Percentiles rank a stretch among this genome's conserved stretches.
Evolutionary conservation across 2,329 filamentous ascomycete genomes (phyloP).

Genomic region (Monilinia fructicola): DNA sequence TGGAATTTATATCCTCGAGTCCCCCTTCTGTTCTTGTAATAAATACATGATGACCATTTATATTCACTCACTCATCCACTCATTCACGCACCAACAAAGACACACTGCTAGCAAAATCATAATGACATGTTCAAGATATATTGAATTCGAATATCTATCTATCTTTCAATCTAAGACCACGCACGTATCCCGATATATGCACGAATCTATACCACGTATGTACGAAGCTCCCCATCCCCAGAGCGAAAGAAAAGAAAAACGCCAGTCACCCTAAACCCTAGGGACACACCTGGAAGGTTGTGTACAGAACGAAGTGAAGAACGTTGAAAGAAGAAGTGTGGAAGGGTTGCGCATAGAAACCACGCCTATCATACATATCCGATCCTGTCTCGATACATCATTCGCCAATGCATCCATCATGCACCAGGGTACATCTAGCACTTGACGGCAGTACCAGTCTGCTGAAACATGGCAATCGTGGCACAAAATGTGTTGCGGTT

Average conservation of each 20-base stretch:
- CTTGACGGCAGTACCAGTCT: slow-evolving; percentile 17
- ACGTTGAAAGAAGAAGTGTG: not conserved
- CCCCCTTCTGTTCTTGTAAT: too few species aligned
- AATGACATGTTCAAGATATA: not conserved
- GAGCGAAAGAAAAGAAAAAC: not conserved
- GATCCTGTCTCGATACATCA: too few species aligned
- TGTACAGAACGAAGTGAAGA: slow-evolving; percentile 7
- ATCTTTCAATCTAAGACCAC: not conserved
- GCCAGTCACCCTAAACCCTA: not conserved
- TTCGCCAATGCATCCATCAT: not conserved
- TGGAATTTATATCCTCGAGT: too few species aligned
- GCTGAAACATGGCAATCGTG: slow-evolving; percentile 54
- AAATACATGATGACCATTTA: too few species aligned
- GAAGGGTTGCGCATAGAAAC: not conserved
- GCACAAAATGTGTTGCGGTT: slow-evolving; percentile 67
- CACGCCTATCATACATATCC: not conserved
- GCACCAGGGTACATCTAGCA: not conserved
- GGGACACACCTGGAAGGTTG: not conserved
- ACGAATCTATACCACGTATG: not conserved
- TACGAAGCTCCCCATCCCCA: not conserved
- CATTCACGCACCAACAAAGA: too few species aligned
- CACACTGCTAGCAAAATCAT: too few species aligned
- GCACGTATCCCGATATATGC: not conserved
- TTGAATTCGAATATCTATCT: not conserved
- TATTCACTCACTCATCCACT: too few species aligned